Evolutionary conservation across 2,329 filamentous ascomycete species (phyloP).

Genomic region (Trichoderma semiorbis): DNA sequence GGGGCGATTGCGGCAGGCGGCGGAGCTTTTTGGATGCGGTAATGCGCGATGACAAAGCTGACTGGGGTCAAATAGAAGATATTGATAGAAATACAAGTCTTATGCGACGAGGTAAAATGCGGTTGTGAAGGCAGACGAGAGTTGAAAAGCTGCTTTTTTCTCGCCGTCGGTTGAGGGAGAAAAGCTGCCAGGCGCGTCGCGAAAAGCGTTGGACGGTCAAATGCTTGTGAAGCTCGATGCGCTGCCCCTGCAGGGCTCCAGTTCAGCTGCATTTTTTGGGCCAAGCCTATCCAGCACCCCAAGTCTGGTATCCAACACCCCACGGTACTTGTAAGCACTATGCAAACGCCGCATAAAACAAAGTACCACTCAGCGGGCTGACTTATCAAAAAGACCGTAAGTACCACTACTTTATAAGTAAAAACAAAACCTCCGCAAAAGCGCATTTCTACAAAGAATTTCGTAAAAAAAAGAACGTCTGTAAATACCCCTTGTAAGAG

Average conservation of each 20-base stretch:
- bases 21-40: not conserved
- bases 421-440: too few species aligned
- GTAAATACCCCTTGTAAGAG: too few species aligned
- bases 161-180: conserved; percentile 5
- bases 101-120: not conserved
- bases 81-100: not conserved
- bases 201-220: conserved; percentile 10
- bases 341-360: too few species aligned
- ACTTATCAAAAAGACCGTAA: too few species aligned
- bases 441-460: too few species aligned
- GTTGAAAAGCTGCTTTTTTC: not conserved
- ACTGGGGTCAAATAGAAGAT: not conserved
- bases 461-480: too few species aligned
- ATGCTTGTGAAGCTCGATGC: conserved; percentile 6
- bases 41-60: not conserved
- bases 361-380: too few species aligned
- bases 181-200: conserved; percentile 17
- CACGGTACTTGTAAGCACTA: too few species aligned
- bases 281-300: too few species aligned
- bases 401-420: too few species aligned
- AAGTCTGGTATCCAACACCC: too few species aligned
- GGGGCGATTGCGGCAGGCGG: not conserved
- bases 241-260: conserved; percentile 7
- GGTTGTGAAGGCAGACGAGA: not conserved
- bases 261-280: conserved; percentile 7